Evolutionary conservation across 2,329 filamentous ascomycete species (phyloP).

Genomic region (Fusarium napiforme): DNA sequence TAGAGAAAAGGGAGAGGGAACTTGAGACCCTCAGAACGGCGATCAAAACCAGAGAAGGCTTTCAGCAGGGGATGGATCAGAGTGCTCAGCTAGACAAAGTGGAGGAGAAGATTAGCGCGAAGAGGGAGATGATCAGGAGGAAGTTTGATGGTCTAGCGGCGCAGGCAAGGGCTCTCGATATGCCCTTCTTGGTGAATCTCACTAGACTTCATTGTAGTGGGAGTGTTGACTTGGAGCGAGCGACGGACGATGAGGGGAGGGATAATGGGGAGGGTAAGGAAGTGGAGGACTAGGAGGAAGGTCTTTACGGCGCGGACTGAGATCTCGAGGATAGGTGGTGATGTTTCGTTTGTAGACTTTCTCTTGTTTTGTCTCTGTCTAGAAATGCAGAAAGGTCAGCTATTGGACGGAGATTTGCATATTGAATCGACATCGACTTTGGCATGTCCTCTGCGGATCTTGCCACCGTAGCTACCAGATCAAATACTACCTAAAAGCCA

Average conservation of each 20-base stretch:
- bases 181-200: neutral
- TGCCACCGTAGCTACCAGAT: neutral
- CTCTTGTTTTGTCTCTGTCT: no score
- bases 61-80: neutral
- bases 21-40: neutral
- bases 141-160: neutral
- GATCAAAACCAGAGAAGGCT: neutral
- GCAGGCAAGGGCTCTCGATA: neutral
- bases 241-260: rapidly evolving
- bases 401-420: neutral
- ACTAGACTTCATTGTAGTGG: neutral
- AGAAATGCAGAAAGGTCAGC: neutral
- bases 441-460: no score
- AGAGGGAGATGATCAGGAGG: neutral
- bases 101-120: neutral
- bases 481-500: neutral
- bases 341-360: no score
- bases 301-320: neutral
- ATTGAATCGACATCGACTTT: no score
- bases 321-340: neutral
- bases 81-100: neutral
- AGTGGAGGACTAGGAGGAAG: neutral
- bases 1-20: neutral
- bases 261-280: no score
- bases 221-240: rapidly evolving